Percentiles rank a stretch among this genome's conserved stretches.
phyloP scores from a whole-genome alignment of 129 eudicot species.

The Mikania micrantha region DNA sequence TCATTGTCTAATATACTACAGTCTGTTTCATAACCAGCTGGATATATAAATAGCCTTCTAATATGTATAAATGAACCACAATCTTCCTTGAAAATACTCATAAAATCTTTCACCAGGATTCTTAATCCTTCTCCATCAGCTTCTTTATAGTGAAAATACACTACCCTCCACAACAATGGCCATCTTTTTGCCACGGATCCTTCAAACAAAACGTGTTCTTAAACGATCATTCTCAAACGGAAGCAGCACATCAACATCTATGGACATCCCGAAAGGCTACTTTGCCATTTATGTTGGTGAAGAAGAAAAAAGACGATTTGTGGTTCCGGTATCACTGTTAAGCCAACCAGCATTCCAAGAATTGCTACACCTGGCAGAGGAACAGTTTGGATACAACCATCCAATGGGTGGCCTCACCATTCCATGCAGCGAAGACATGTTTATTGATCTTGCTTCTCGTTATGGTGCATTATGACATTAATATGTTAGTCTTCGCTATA shows the following conservation, averaged over 20 bases:
- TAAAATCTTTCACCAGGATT: too few species aligned
- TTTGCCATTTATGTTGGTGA: not conserved
- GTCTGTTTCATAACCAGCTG: too few species aligned
- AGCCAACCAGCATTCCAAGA: not conserved
- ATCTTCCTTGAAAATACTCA: not conserved
- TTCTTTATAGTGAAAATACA: not conserved
- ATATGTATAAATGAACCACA: not conserved
- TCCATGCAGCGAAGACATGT: too few species aligned
- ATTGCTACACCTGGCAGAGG: not conserved
- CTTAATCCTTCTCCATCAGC: not conserved
- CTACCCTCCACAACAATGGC: not conserved
- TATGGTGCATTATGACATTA: not conserved
- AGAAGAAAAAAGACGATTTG: not conserved
- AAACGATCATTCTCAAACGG: not conserved
- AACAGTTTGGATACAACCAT: not conserved
- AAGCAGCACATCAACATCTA: not conserved
- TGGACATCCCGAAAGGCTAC: not conserved
- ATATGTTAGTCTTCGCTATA: not conserved
- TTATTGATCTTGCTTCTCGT: too few species aligned
- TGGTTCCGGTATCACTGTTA: not conserved
- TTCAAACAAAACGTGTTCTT: not conserved
- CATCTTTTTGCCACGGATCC: not conserved
- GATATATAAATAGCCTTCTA: not conserved
- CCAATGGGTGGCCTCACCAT: too few species aligned
- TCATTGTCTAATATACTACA: not conserved